Conservation (phyloP, 2,329 filamentous ascomycete genomes). For the Sporothrix mexicana region DNA sequence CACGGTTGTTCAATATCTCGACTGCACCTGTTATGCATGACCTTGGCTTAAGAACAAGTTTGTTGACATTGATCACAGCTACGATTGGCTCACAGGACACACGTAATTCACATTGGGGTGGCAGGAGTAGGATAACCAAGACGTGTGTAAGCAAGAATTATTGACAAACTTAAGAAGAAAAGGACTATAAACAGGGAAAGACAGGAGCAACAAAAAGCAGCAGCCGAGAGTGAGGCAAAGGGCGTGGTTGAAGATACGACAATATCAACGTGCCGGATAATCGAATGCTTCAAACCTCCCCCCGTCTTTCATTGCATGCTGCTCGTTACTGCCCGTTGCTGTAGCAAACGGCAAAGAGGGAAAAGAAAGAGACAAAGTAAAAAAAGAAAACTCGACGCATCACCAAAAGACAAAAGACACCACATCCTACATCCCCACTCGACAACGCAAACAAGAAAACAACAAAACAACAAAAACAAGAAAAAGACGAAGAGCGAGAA, state of each 20-base stretch:
- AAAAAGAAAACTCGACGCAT: slow-evolving; percentile 3
- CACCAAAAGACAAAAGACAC: background rate
- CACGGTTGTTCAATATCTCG: too few species aligned
- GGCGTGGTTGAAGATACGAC: background rate
- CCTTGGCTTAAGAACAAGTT: background rate
- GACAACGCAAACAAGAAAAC: background rate
- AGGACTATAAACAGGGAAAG: background rate
- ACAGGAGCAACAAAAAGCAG: background rate
- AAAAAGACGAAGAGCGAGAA: background rate
- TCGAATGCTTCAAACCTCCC: background rate
- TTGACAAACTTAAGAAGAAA: background rate
- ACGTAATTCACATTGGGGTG: background rate
- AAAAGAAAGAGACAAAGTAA: background rate
- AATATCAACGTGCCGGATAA: too few species aligned
- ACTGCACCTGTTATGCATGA: too few species aligned
- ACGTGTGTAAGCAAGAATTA: too few species aligned
- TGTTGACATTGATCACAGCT: background rate
- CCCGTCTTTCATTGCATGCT: background rate
- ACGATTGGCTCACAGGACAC: background rate
- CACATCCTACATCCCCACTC: background rate
- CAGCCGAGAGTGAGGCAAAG: background rate
- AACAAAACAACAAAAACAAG: background rate
- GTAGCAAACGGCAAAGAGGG: background rate
- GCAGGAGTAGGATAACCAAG: background rate
- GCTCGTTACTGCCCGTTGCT: background rate